These are phyloP conservation scores for Cinnamomum chago DNA, from an alignment of 164 flowering plant genomes.

Conservation along the genomic window DNA sequence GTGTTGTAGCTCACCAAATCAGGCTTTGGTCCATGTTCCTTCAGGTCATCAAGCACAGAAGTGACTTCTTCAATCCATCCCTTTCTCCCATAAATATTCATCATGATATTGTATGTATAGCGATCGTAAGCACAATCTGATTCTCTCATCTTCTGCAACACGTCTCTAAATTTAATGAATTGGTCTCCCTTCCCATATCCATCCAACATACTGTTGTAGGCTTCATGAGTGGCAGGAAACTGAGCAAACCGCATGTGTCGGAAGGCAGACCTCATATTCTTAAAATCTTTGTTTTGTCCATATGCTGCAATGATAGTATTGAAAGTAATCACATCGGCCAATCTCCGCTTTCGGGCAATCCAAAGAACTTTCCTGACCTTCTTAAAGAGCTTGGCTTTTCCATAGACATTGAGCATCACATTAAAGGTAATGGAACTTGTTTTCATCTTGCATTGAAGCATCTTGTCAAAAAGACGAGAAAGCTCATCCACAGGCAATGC, in stretches of 20 bases:
- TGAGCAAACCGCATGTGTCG: conserved; percentile 67
- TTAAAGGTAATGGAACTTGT: conserved; percentile 71
- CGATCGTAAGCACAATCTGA: conserved; percentile 49
- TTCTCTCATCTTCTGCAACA: conserved; percentile 62
- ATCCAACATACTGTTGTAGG: conserved; percentile 87
- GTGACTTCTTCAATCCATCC: conserved; percentile 90
- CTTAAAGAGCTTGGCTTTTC: conserved; percentile 63
- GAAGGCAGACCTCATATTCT: conserved; percentile 53
- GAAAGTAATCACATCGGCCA: conserved; percentile 73
- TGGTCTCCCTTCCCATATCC: conserved; percentile 80
- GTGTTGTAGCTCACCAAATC: conserved; percentile 91
- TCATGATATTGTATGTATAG: conserved; percentile 79
- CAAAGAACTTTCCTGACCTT: conserved; percentile 58
- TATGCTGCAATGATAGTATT: conserved; percentile 88
- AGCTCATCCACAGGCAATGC: conserved; percentile 92
- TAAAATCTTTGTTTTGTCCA: conserved; percentile 60
- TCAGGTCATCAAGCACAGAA: conserved; percentile 57
- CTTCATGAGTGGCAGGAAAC: conserved; percentile 83
- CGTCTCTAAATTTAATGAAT: conserved; percentile 57
- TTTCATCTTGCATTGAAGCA: conserved; percentile 54
- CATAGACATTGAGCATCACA: conserved; percentile 77
- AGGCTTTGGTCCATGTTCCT: conserved; percentile 56
- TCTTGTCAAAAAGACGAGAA: conserved; percentile 70
- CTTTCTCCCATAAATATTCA: conserved; percentile 80
- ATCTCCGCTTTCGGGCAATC: conserved; percentile 60